Conservation (phyloP, 2,329 filamentous ascomycete species). For the Thelonectria discophora region DNA sequence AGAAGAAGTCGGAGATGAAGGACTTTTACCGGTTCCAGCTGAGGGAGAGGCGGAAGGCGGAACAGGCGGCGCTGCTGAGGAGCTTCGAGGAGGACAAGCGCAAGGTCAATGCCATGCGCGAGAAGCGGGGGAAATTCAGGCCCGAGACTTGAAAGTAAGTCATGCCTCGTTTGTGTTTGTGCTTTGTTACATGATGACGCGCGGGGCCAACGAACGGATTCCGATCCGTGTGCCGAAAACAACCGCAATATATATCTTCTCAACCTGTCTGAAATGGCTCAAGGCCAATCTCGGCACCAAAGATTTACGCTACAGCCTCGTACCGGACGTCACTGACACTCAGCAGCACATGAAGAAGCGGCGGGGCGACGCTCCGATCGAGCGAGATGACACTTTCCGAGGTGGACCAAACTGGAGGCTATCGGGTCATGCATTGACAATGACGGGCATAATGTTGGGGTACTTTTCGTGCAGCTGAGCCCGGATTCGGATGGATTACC, state of each 20-base stretch:
- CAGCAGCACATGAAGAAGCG: too few relatives aligned
- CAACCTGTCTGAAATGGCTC: constrained; percentile 65
- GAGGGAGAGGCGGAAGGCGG: constrained; percentile 79
- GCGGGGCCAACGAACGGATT: constrained; percentile 57
- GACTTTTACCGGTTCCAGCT: constrained; percentile 89
- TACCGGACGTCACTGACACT: too few relatives aligned
- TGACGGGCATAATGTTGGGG: constrained; percentile 12
- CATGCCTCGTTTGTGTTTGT: constrained; percentile 15
- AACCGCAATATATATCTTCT: constrained; percentile 74
- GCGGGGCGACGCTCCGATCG: neutral
- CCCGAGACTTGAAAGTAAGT: constrained; percentile 54
- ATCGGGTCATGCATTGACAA: constrained; percentile 15
- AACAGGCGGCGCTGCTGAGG: constrained; percentile 72
- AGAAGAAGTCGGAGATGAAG: constrained; percentile 69
- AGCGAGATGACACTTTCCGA: constrained; percentile 13
- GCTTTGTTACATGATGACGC: constrained; percentile 56
- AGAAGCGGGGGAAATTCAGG: constrained; percentile 70
- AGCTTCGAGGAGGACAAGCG: constrained; percentile 80
- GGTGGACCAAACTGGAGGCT: constrained; percentile 18
- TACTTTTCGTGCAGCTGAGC: constrained; percentile 10
- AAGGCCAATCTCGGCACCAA: constrained; percentile 7
- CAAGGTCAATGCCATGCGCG: constrained; percentile 76
- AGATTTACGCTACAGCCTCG: too few relatives aligned
- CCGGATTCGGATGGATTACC: neutral
- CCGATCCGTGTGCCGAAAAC: constrained; percentile 62